Evolutionary conservation across 768 basidiomycete species (phyloP), one percentile per base, ranked within the genome.

Genomic region (Naematelia aurantialba): DNA sequence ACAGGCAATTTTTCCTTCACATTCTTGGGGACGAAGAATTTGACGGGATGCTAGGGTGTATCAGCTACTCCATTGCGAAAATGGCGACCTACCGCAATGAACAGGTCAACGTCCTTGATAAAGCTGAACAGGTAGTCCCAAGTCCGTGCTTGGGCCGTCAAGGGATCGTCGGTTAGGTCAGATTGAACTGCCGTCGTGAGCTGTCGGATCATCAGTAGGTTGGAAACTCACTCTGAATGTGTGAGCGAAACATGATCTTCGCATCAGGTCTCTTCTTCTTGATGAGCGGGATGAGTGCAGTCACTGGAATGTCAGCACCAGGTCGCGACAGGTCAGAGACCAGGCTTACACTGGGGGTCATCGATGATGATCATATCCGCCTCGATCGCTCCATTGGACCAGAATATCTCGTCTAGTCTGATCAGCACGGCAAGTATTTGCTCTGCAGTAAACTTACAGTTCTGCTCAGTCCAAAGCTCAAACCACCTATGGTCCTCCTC

Each of bases 71-170:
- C 25, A 14, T 21, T 44, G 14, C 3, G 42, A 12, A 4, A 29
- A 47, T 45, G 61, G 21, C 2, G 12, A 78, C 82, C 67, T 59
- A 85, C 87, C 85, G 84, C 72, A 8, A 94, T 87, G 80, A 94
- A 96, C 70, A 93, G 77, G 80, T 96, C 92, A 45, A 89, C 87
- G 27, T 87, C 82, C 73, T 90, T 82, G 70, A 97, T 91, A 77
- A 89, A 91, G 67, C 89, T 86, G 87, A 88, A 96, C 13, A 97
- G 83, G 78, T 91, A 97, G 69, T 92, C 84, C 91, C 92, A 97
- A 17, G 93, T 91, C 66, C 89, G 87, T 72, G 87, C 85, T 72
- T 93, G 91, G 21, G 89, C 88, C 12, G 90, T 91, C 27, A 86
- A 87, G 22, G 84, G 79, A 24, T 85, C 81, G 75, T 91, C 88